phyloP scores from a whole-genome alignment of 805 yeast species.

The Lachancea dasiensis region DNA sequence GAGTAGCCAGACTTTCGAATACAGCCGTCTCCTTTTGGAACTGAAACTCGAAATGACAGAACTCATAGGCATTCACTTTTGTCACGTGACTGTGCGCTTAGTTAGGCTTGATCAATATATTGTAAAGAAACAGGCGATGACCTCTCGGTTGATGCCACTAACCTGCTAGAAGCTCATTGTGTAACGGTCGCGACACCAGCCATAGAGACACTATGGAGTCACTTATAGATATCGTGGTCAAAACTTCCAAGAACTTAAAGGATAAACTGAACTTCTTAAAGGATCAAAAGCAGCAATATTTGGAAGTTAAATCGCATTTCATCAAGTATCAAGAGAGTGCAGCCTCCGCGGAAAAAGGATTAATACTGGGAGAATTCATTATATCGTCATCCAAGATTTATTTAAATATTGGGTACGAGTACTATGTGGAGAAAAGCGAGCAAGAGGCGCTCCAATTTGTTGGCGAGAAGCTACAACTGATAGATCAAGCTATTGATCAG shows the following conservation, averaged over 20 bases:
- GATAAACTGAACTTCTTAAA: conserved; percentile 23
- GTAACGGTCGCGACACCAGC: too few relatives aligned
- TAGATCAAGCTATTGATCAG: conserved; percentile 38
- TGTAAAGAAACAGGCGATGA: not conserved
- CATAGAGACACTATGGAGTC: conserved; percentile 10
- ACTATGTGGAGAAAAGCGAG: conserved; percentile 25
- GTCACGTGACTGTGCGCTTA: too few relatives aligned
- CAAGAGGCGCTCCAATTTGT: conserved; percentile 24
- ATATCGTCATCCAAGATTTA: conserved; percentile 22
- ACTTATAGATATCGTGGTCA: conserved; percentile 18
- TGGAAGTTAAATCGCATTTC: conserved; percentile 14
- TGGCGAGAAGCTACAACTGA: conserved; percentile 20
- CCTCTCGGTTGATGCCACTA: not conserved
- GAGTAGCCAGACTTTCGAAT: too few relatives aligned
- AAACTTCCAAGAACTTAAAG: conserved; percentile 19
- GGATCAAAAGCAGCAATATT: conserved; percentile 26
- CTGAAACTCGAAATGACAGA: too few relatives aligned
- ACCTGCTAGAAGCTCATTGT: not conserved
- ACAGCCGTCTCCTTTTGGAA: too few relatives aligned
- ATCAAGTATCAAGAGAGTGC: conserved; percentile 5
- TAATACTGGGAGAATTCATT: conserved; percentile 28
- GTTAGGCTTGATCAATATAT: too few relatives aligned
- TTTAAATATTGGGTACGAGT: conserved; percentile 30
- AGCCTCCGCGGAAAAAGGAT: conserved; percentile 16
- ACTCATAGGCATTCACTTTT: too few relatives aligned